A percentile compares a stretch with the other conserved stretches of the same genome.
Conservation (phyloP, 2,329 filamentous ascomycete genomes). For the Aspergillus persii region DNA sequence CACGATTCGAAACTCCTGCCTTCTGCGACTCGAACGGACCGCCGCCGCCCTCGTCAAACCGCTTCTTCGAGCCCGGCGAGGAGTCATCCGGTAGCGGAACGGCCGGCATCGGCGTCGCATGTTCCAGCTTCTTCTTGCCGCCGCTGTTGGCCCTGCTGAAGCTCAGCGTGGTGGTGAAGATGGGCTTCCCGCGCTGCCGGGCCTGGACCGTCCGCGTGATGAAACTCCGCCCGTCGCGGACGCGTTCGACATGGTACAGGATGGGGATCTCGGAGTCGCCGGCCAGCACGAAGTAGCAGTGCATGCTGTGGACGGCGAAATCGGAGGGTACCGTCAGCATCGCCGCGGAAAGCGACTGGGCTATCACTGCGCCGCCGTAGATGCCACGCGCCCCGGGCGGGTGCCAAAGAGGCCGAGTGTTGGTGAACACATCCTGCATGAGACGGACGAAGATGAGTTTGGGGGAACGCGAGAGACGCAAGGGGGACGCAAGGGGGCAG, state of each 20-base stretch:
- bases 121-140: conserved; percentile 58
- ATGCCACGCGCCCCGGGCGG: conserved; percentile 89
- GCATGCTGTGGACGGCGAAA: conserved; percentile 91
- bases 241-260: conserved; percentile 90
- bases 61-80: conserved; percentile 27
- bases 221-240: conserved; percentile 86
- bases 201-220: conserved; percentile 95
- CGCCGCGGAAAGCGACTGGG: conserved; percentile 83
- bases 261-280: conserved; percentile 82
- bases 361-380: conserved; percentile 90
- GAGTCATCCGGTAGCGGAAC: conserved; percentile 45
- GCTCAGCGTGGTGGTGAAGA: conserved; percentile 93
- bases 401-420: conserved; percentile 87
- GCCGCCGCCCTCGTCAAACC: conserved; percentile 27
- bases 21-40: conserved; percentile 60
- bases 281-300: conserved; percentile 97
- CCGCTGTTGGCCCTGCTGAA: conserved; percentile 66
- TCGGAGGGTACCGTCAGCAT: conserved; percentile 77
- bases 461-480: background rate
- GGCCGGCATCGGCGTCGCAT: conserved; percentile 62
- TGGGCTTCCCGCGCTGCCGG: conserved; percentile 78
- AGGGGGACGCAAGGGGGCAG: background rate
- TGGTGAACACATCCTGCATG: conserved; percentile 85
- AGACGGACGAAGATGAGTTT: background rate
- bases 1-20: conserved; percentile 57